phyloP scores from a whole-genome alignment of 2,329 filamentous ascomycete genomes.

The Ascochyta rabiei region DNA sequence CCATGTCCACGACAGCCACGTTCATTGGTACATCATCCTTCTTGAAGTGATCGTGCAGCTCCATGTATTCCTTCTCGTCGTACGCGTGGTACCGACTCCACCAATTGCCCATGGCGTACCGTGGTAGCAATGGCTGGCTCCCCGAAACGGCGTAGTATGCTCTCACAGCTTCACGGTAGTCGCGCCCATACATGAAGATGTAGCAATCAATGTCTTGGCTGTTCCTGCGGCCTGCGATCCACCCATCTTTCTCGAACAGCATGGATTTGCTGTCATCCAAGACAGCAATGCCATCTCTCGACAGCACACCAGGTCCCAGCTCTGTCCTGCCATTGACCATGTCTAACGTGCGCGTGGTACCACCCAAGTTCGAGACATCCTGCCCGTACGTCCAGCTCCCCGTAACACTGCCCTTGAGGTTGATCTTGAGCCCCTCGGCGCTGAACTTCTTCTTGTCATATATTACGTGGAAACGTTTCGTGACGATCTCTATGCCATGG shows the following conservation, averaged over 20 bases:
- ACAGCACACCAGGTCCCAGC: constrained; percentile 59
- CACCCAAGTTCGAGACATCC: constrained; percentile 51
- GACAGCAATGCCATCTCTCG: constrained; percentile 57
- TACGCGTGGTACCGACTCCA: constrained; percentile 69
- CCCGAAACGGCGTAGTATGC: constrained; percentile 64
- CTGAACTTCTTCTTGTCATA: constrained; percentile 66
- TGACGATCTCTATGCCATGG: constrained; percentile 61
- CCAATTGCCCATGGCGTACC: constrained; percentile 68
- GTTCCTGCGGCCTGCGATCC: constrained; percentile 55
- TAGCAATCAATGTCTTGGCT: constrained; percentile 63
- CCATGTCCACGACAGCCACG: constrained; percentile 69
- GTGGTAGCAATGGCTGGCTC: constrained; percentile 60
- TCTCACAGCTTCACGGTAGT: constrained; percentile 61
- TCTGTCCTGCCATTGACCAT: constrained; percentile 57
- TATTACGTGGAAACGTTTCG: constrained; percentile 59
- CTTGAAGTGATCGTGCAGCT: constrained; percentile 63
- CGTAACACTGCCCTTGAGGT: constrained; percentile 53
- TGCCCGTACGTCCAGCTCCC: constrained; percentile 60
- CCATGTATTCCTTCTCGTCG: constrained; percentile 60
- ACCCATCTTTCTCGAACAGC: constrained; percentile 62
- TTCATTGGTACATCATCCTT: constrained; percentile 60
- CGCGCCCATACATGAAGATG: constrained; percentile 64
- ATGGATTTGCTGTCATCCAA: constrained; percentile 63
- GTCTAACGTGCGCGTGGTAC: constrained; percentile 63
- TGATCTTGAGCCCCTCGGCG: constrained; percentile 56